Conservation (phyloP, 1,284 basidiomycete species). For the Apiotrichum domesticum region DNA sequence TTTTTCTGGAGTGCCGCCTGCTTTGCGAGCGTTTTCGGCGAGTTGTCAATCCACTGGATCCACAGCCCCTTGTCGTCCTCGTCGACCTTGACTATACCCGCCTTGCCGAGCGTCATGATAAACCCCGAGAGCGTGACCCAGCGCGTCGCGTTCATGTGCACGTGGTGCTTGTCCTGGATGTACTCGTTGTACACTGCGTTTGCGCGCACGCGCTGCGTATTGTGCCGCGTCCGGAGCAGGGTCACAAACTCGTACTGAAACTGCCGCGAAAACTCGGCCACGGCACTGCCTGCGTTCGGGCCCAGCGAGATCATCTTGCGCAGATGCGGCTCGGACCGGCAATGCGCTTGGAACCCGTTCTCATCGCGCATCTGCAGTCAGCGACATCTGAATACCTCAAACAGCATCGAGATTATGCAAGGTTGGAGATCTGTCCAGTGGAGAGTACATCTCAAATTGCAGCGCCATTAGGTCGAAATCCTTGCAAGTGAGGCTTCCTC, state of each 20-base stretch:
- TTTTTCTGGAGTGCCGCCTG: constrained; percentile 87
- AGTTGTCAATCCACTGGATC: constrained; percentile 93
- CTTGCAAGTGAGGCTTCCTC: too few species aligned
- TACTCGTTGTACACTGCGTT: constrained; percentile 98
- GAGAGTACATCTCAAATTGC: too few species aligned
- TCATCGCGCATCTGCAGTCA: constrained; percentile 67
- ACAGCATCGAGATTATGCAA: too few species aligned
- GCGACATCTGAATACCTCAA: too few species aligned
- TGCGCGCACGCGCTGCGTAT: constrained; percentile 85
- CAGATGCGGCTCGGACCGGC: constrained; percentile 56
- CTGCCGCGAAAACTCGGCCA: constrained; percentile 78
- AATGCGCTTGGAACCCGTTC: constrained; percentile 69
- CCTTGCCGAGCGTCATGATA: constrained; percentile 79
- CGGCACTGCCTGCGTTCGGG: constrained; percentile 83
- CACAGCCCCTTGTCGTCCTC: constrained; percentile 98
- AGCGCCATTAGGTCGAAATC: too few species aligned
- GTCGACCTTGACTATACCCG: constrained; percentile 84
- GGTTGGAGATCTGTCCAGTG: too few species aligned
- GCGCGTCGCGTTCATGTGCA: constrained; percentile 97
- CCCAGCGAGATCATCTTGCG: constrained; percentile 95
- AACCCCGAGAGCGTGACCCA: constrained; percentile 98
- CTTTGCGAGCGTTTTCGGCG: constrained; percentile 85
- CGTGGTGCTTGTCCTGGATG: constrained; percentile 87
- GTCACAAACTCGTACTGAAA: constrained; percentile 91
- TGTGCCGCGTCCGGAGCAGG: constrained; percentile 68